Evolutionary conservation across 768 basidiomycete species (phyloP), one percentile per base, ranked within the genome.

Genomic region (Ramaria sp.): DNA sequence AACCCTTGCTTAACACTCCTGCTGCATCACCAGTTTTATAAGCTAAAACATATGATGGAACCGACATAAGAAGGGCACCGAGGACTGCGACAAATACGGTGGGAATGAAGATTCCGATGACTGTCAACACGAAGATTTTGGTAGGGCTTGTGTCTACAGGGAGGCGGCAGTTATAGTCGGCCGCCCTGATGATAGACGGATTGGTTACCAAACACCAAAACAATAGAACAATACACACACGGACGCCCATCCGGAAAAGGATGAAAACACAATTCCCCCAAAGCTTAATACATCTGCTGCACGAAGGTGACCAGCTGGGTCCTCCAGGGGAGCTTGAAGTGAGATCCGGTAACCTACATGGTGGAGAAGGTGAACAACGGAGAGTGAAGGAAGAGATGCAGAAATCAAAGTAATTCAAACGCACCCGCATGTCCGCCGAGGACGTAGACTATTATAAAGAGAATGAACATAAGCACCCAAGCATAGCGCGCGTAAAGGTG

Each of bases 401-500:
- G 24, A 47, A 18, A 9, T 7, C 8, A 18, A 44, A 18, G 42
- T n/a, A n/a, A n/a, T n/a, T n/a, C n/a, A 43, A 22, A 42, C 51
- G 41, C 25, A 52, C 51, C 51, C 15, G 51, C 51, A 42, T 52
- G 51, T 1, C 51, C 51, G 5, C 51, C 51, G 16, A 52, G 18
- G 10, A 22, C 39, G 28, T 41, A 52, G 7, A 52, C 30, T 7
- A 52, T 52, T 13, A 42, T 24, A 18, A 52, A 52, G 37, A 52
- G 24, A 24, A 48, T 49, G 48, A 61, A 57, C 48, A 65, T 61
- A 25, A 71, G 60, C 5, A 77, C 71, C 79, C 79, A 81, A 1
- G 77, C 75, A 56, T 78, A 81, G 13, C 78, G 71, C 56, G 79
- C 78, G 60, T 73, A 79, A 53, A 66, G 56, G 56, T 76, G 75